Percentiles rank a stretch among this genome's conserved stretches.
These are phyloP conservation scores for Carallia pectinifolia DNA, from an alignment of 345 rosid species.

Conservation along the genomic window DNA sequence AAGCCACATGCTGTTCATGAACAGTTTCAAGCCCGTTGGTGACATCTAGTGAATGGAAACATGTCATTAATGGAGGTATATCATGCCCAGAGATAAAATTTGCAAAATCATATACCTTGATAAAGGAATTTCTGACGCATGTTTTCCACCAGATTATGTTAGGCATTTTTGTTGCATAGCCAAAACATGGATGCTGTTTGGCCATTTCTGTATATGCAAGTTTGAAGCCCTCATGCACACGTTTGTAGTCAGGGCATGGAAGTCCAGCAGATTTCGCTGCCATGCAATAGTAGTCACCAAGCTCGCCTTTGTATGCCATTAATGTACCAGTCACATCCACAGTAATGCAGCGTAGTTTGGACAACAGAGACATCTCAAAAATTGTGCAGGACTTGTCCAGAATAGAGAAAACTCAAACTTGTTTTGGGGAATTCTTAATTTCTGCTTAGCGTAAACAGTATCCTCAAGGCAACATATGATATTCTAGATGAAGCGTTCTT, in stretches of 20 bases:
- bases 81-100: background rate
- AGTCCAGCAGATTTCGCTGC: slow-evolving; percentile 92
- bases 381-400: slow-evolving; percentile 3
- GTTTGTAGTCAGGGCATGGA: slow-evolving; percentile 93
- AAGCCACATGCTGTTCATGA: background rate
- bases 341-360: slow-evolving; percentile 76
- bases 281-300: slow-evolving; percentile 99
- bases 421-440: background rate
- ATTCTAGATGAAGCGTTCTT: slow-evolving; percentile 1
- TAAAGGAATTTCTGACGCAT: slow-evolving; percentile 80
- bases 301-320: slow-evolving; percentile 95
- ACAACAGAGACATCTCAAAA: slow-evolving; percentile 55
- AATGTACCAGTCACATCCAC: slow-evolving; percentile 98
- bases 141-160: slow-evolving; percentile 93
- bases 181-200: slow-evolving; percentile 86
- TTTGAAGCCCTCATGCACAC: slow-evolving; percentile 88
- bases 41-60: background rate
- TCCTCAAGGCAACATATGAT: background rate
- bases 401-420: background rate
- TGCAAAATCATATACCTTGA: slow-evolving; percentile 42
- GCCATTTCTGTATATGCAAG: slow-evolving; percentile 90
- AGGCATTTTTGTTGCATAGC: slow-evolving; percentile 77
- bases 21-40: background rate
- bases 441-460: slow-evolving; percentile 1
- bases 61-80: background rate